Conservation (phyloP, 306 rosid species). For the Coriaria nepalensis region DNA sequence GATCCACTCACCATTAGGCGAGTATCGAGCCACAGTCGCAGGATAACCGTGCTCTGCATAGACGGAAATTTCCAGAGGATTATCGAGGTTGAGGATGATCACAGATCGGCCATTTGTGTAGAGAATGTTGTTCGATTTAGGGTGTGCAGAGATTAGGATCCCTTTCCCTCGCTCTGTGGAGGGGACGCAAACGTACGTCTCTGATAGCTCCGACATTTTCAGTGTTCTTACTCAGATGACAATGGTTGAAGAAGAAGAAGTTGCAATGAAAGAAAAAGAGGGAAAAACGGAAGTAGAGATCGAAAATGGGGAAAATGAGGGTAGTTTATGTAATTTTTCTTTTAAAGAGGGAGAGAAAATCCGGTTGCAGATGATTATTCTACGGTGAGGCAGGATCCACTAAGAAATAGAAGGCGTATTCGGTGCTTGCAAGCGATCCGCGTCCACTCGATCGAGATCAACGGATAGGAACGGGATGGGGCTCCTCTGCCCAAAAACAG, state of each 20-base stretch:
- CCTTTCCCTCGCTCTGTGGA: constrained; percentile 91
- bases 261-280: background rate
- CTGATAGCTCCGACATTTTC: constrained; percentile 42
- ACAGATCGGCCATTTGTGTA: constrained; percentile 87
- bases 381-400: too few relatives aligned
- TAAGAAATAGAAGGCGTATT: too few relatives aligned
- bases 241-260: constrained; percentile 6
- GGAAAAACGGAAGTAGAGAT: too few relatives aligned
- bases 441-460: too few relatives aligned
- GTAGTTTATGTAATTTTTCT: too few relatives aligned
- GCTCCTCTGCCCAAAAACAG: too few relatives aligned
- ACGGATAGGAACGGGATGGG: too few relatives aligned
- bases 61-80: constrained; percentile 70
- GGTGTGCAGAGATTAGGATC: constrained; percentile 74
- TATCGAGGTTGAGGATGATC: constrained; percentile 52
- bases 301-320: too few relatives aligned
- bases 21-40: constrained; percentile 70
- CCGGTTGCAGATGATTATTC: too few relatives aligned
- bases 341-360: too few relatives aligned
- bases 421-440: too few relatives aligned
- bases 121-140: constrained; percentile 49
- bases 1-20: constrained; percentile 94
- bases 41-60: constrained; percentile 86
- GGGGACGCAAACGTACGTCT: constrained; percentile 73
- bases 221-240: too few relatives aligned